A percentile compares a stretch with the other conserved stretches of the same genome.
Evolutionary conservation across 129 eudicot species (phyloP).

Genomic region (Centrapalus pauciflorus): DNA sequence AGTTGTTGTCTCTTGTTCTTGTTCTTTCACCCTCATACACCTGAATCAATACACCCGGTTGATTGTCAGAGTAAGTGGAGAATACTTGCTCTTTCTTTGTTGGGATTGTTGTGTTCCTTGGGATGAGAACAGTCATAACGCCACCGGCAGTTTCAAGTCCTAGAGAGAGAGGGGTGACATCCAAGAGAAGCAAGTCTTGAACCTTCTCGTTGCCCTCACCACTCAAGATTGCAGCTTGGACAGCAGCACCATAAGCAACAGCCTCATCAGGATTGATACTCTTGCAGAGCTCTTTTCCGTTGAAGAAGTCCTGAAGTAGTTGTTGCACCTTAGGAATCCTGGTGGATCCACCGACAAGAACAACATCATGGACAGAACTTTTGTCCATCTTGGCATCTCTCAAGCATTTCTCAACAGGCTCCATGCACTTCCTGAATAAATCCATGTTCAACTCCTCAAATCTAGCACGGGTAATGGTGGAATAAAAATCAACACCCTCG

Average conservation of each 20-base stretch:
- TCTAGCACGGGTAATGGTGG: conserved; percentile 17
- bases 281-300: conserved; percentile 31
- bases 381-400: conserved; percentile 31
- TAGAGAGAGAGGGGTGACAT: conserved; percentile 24
- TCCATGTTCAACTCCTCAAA: conserved; percentile 25
- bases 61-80: conserved; percentile 24
- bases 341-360: conserved; percentile 33
- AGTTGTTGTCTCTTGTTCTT: conserved; percentile 24
- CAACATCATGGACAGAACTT: conserved; percentile 20
- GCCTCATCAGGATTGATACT: conserved; percentile 34
- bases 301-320: conserved; percentile 25
- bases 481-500: conserved; percentile 31
- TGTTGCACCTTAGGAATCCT: conserved; percentile 30
- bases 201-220: conserved; percentile 28
- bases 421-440: conserved; percentile 25
- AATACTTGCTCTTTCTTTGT: conserved; percentile 31
- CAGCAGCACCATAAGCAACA: conserved; percentile 33
- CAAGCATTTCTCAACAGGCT: conserved; percentile 24
- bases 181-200: conserved; percentile 30
- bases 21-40: conserved; percentile 31
- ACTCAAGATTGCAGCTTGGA: conserved; percentile 25
- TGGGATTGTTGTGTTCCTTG: conserved; percentile 32
- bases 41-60: conserved; percentile 28
- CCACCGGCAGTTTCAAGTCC: conserved; percentile 31
- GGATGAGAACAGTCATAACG: conserved; percentile 26